These are phyloP conservation scores for Podosphaera leucotricha DNA, from an alignment of 2,329 filamentous ascomycete genomes.

Conservation along the genomic window DNA sequence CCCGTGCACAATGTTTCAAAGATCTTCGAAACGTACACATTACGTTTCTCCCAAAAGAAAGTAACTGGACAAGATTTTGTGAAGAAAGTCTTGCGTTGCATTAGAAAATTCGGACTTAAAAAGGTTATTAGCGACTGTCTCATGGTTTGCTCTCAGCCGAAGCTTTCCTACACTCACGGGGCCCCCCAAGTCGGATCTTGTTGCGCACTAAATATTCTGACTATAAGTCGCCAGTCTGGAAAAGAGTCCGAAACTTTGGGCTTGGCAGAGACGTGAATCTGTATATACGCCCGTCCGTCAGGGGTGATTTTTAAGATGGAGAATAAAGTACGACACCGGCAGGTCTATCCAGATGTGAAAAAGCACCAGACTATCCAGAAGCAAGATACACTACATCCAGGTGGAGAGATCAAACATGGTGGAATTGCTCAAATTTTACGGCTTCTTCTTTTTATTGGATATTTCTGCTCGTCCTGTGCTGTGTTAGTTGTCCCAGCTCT, in stretches of 20 bases:
- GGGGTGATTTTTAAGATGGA: slow-evolving; percentile 6
- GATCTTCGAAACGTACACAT: not conserved
- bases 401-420: slow-evolving; percentile 15
- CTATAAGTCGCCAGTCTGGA: not conserved
- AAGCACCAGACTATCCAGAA: not conserved
- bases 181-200: not conserved
- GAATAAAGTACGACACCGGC: slow-evolving; percentile 11
- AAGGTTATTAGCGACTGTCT: not conserved
- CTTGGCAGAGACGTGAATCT: too few relatives aligned
- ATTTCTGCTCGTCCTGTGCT: slow-evolving; percentile 11
- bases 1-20: not conserved
- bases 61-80: not conserved
- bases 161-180: not conserved
- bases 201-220: not conserved
- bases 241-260: too few relatives aligned
- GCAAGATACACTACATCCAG: slow-evolving; percentile 10
- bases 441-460: slow-evolving; percentile 10
- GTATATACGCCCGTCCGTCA: too few relatives aligned
- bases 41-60: not conserved
- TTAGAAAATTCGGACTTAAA: not conserved
- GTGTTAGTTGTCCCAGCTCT: slow-evolving; percentile 9
- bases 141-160: not conserved
- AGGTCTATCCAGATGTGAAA: slow-evolving; percentile 2
- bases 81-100: not conserved
- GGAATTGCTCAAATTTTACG: slow-evolving; percentile 11